Percentiles rank a stretch among this genome's conserved stretches.
Evolutionary conservation across 441 rosid species (phyloP).

Genomic region (Dalechampia spathulata): DNA sequence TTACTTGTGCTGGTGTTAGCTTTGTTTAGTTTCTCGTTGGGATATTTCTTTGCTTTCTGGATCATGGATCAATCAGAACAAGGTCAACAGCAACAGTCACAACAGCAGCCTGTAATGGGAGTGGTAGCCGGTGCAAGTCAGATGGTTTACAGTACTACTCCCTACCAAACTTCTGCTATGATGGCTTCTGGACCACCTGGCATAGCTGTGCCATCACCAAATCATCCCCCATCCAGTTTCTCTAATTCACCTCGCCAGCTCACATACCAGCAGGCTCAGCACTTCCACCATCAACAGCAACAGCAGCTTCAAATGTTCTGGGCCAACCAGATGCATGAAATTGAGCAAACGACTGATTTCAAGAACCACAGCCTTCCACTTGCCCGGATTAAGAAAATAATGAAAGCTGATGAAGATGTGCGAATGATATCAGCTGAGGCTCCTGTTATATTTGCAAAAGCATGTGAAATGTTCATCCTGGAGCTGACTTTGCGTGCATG

Average conservation of each 20-base stretch:
- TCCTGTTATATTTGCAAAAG: slow-evolving; percentile 82
- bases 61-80: slow-evolving; percentile 66
- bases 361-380: slow-evolving; percentile 84
- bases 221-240: slow-evolving; percentile 33
- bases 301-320: slow-evolving; percentile 83
- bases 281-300: slow-evolving; percentile 67
- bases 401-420: slow-evolving; percentile 94
- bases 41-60: too few species aligned
- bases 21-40: too few species aligned
- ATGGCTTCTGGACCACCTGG: slow-evolving; percentile 43
- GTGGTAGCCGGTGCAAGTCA: slow-evolving; percentile 32
- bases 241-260: slow-evolving; percentile 44
- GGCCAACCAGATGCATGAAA: slow-evolving; percentile 78
- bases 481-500: slow-evolving; percentile 84
- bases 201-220: slow-evolving; percentile 26
- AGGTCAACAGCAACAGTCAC: slow-evolving; percentile 24
- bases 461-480: slow-evolving; percentile 85
- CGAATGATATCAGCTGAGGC: slow-evolving; percentile 94
- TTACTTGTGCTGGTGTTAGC: background rate
- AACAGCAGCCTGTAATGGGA: slow-evolving; percentile 46
- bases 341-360: slow-evolving; percentile 70
- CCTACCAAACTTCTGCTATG: slow-evolving; percentile 41
- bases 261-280: slow-evolving; percentile 73
- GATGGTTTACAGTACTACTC: slow-evolving; percentile 32
- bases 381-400: slow-evolving; percentile 86